Evolutionary conservation across 805 yeast species (phyloP).

Genomic region (Candida berthetii): DNA sequence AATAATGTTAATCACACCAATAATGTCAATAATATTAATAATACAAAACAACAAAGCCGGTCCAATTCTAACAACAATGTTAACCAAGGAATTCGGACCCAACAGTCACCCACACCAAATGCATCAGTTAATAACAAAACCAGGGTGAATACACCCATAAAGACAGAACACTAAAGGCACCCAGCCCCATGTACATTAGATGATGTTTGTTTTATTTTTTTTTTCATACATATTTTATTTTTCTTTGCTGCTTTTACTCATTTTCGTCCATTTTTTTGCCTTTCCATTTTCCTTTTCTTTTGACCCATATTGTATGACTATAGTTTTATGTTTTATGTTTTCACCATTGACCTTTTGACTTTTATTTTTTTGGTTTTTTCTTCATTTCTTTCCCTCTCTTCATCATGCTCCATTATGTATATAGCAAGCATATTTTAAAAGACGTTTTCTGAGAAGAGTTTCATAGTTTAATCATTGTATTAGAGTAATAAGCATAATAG

Average conservation of each 20-base stretch:
- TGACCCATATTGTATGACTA: neutral
- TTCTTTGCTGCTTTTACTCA: too few species aligned
- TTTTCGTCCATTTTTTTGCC: neutral
- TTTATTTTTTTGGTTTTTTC: neutral
- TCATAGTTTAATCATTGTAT: too few species aligned
- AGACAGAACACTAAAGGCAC: neutral
- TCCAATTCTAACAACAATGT: neutral
- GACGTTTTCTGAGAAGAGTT: too few species aligned
- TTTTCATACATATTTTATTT: too few species aligned
- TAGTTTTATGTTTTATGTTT: neutral
- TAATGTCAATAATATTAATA: neutral
- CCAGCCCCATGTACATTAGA: neutral
- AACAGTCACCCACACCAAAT: constrained; percentile 1
- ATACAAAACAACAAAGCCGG: neutral
- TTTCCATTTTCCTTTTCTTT: neutral
- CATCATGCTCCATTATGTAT: too few species aligned
- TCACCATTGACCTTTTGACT: neutral
- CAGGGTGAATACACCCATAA: neutral
- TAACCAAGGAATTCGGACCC: neutral
- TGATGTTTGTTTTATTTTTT: neutral
- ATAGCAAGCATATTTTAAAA: too few species aligned
- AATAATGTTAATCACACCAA: neutral
- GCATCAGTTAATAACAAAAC: neutral
- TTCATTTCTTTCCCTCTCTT: neutral
- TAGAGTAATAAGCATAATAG: too few species aligned